Conservation (phyloP, 2,329 filamentous ascomycete species). For the Coleophoma cylindrospora region DNA sequence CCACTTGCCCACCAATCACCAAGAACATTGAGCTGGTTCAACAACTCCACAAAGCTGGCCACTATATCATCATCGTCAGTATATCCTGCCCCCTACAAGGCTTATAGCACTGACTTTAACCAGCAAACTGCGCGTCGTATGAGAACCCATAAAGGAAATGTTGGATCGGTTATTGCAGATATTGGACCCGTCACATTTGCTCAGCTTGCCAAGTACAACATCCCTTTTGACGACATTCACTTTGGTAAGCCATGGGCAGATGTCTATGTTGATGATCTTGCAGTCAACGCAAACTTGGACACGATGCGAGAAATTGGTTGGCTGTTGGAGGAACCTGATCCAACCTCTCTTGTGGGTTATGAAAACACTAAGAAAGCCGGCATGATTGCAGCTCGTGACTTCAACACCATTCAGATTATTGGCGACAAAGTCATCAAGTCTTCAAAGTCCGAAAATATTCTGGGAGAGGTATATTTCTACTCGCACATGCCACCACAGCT, state of each 20-base stretch:
- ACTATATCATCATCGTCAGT: slow-evolving; percentile 26
- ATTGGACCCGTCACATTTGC: slow-evolving; percentile 21
- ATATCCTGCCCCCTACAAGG: no score
- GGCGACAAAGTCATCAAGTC: slow-evolving; percentile 26
- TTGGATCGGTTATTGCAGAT: slow-evolving; percentile 23
- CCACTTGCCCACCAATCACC: slow-evolving; percentile 24
- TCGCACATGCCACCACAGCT: slow-evolving; percentile 23
- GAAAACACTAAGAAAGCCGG: slow-evolving; percentile 18
- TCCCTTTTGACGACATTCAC: slow-evolving; percentile 25
- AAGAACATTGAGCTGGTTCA: slow-evolving; percentile 24
- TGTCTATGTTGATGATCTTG: slow-evolving; percentile 23
- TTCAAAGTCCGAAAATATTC: slow-evolving; percentile 25
- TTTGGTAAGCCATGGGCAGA: slow-evolving; percentile 27
- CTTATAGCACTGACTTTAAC: background rate
- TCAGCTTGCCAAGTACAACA: slow-evolving; percentile 21
- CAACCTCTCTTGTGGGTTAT: slow-evolving; percentile 8
- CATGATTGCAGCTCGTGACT: slow-evolving; percentile 25
- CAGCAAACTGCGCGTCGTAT: slow-evolving; percentile 24
- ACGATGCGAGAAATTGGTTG: slow-evolving; percentile 25
- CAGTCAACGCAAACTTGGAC: slow-evolving; percentile 24
- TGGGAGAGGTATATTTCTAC: slow-evolving; percentile 29
- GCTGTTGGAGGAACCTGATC: slow-evolving; percentile 21
- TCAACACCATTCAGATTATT: slow-evolving; percentile 27
- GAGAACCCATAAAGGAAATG: slow-evolving; percentile 23
- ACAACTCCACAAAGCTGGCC: slow-evolving; percentile 24